Evolutionary conservation across 176 grass and related monocot genomes (phyloP).

Genomic region (Rhynchospora tenuis): DNA sequence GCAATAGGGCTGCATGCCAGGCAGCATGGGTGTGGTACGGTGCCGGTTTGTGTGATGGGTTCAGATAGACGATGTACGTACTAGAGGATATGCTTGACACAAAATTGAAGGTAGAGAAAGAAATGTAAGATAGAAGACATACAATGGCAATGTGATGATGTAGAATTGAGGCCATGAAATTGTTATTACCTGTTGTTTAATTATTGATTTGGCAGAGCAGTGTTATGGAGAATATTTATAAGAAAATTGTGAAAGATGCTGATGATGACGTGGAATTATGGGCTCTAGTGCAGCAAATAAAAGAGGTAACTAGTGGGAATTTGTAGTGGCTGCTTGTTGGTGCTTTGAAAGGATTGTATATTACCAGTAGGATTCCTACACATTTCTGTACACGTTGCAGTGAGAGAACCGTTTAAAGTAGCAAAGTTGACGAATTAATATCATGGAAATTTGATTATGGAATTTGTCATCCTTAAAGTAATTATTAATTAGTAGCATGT

Average conservation of each 20-base stretch:
- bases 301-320: not conserved
- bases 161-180: not conserved
- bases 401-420: not conserved
- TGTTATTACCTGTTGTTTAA: not conserved
- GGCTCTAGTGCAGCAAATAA: slow-evolving; percentile 1
- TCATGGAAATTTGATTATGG: not conserved
- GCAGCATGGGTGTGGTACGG: slow-evolving; percentile 42
- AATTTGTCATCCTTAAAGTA: not conserved
- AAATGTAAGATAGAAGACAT: slow-evolving; percentile 1
- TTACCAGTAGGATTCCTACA: not conserved
- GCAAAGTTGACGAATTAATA: not conserved
- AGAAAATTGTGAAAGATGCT: not conserved
- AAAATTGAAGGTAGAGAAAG: not conserved
- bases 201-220: not conserved
- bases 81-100: slow-evolving; percentile 4
- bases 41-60: slow-evolving; percentile 38
- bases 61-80: slow-evolving; percentile 80
- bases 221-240: not conserved
- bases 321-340: not conserved
- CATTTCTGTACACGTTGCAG: not conserved
- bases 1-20: slow-evolving; percentile 61
- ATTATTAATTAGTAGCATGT: not conserved
- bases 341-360: slow-evolving; percentile 4
- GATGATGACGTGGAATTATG: not conserved
- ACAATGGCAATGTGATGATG: not conserved